Percentiles rank a stretch among this genome's conserved stretches.
Evolutionary conservation across 257 asterid species (phyloP).

Genomic region (Jacaranda mimosifolia): DNA sequence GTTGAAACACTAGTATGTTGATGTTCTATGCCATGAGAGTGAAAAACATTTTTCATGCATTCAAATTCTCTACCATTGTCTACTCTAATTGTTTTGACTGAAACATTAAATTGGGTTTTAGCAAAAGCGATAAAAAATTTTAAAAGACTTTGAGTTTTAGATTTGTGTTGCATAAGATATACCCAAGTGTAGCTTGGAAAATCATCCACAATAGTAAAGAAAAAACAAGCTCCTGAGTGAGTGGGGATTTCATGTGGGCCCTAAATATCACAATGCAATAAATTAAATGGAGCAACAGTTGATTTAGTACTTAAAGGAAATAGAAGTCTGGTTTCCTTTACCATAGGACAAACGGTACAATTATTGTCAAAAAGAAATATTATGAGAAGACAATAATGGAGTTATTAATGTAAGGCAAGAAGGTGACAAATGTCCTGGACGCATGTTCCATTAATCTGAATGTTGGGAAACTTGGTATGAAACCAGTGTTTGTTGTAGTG

Average conservation of each 20-base stretch:
- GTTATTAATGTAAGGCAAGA: neutral
- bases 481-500: neutral
- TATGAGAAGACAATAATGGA: neutral
- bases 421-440: constrained; percentile 15
- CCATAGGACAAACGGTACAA: constrained; percentile 11
- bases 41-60: neutral
- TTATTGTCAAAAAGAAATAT: neutral
- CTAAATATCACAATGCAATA: constrained; percentile 29
- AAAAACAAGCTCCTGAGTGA: neutral
- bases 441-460: neutral
- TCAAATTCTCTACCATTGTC: neutral
- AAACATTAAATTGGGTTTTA: neutral
- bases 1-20: constrained; percentile 12
- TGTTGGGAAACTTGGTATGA: neutral
- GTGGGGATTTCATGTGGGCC: constrained; percentile 1
- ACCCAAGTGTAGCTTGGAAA: constrained; percentile 3
- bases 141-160: constrained; percentile 8
- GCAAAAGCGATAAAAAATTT: neutral
- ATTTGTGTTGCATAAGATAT: constrained; percentile 11
- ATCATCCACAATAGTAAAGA: neutral
- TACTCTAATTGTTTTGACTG: neutral
- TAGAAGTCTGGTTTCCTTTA: constrained; percentile 17
- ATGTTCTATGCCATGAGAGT: constrained; percentile 1
- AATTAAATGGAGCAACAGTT: constrained; percentile 12
- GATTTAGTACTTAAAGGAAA: constrained; percentile 13